phyloP scores from a whole-genome alignment of 2,329 filamentous ascomycete genomes.

The Helotiales sp. region DNA sequence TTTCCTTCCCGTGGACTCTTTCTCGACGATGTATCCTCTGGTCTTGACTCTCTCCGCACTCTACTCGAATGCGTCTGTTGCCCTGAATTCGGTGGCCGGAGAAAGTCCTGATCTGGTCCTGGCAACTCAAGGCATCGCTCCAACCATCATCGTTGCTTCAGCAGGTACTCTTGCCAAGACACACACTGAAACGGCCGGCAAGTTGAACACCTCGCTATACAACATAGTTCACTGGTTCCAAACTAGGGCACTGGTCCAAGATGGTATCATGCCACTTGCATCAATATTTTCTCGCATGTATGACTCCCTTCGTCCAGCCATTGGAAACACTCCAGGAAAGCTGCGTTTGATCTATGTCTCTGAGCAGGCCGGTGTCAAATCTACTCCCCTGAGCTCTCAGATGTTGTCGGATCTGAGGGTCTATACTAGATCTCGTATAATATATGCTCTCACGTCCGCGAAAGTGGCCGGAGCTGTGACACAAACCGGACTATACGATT shows the following conservation, averaged over 20 bases:
- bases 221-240: slow-evolving; percentile 74
- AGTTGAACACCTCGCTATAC: slow-evolving; percentile 66
- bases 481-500: slow-evolving; percentile 88
- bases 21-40: slow-evolving; percentile 80
- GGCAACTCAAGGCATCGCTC: slow-evolving; percentile 75
- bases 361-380: slow-evolving; percentile 68
- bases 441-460: slow-evolving; percentile 83
- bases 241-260: slow-evolving; percentile 67
- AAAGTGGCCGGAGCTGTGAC: slow-evolving; percentile 87
- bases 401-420: slow-evolving; percentile 82
- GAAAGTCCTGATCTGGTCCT: slow-evolving; percentile 71
- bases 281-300: slow-evolving; percentile 67
- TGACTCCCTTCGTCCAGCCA: slow-evolving; percentile 59
- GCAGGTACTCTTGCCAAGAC: slow-evolving; percentile 73
- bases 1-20: slow-evolving; percentile 82
- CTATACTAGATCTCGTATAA: slow-evolving; percentile 77
- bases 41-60: slow-evolving; percentile 81
- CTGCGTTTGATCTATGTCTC: slow-evolving; percentile 82
- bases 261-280: slow-evolving; percentile 75
- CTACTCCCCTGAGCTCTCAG: slow-evolving; percentile 68
- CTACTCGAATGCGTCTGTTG: slow-evolving; percentile 82
- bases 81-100: slow-evolving; percentile 86
- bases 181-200: slow-evolving; percentile 65
- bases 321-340: slow-evolving; percentile 70
- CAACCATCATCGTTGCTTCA: slow-evolving; percentile 81